phyloP scores from a whole-genome alignment of 306 rosid genomes.

The Prunus salicina region DNA sequence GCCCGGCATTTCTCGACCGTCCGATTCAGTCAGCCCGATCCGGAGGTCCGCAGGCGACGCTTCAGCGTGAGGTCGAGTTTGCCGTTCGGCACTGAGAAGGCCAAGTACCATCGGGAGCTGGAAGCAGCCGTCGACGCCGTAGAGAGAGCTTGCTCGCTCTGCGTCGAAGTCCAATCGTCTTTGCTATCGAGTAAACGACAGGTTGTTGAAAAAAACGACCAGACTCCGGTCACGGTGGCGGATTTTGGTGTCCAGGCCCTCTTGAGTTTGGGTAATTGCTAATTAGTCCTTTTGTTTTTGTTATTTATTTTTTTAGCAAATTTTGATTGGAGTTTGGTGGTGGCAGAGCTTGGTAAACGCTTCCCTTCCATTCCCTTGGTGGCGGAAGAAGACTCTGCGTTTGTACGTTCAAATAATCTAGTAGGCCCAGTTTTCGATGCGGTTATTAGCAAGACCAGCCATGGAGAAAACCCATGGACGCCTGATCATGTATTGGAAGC shows the following conservation, averaged over 20 bases:
- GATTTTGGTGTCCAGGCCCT: slow-evolving; percentile 95
- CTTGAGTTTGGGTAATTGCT: slow-evolving; percentile 74
- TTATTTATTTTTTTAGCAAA: background rate
- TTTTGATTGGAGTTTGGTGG: slow-evolving; percentile 2
- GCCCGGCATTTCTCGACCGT: slow-evolving; percentile 41
- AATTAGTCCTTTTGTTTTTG: background rate
- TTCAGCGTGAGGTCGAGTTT: slow-evolving; percentile 45
- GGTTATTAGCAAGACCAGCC: slow-evolving; percentile 43
- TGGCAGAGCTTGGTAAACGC: slow-evolving; percentile 65
- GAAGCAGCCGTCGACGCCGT: slow-evolving; percentile 69
- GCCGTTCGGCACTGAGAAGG: slow-evolving; percentile 49
- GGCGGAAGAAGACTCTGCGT: slow-evolving; percentile 94
- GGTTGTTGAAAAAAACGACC: slow-evolving; percentile 60
- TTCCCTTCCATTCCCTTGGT: slow-evolving; percentile 90
- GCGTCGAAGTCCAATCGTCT: slow-evolving; percentile 66
- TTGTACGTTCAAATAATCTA: slow-evolving; percentile 56
- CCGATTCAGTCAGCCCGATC: slow-evolving; percentile 24
- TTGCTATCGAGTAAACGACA: slow-evolving; percentile 41
- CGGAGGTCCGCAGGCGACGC: slow-evolving; percentile 15
- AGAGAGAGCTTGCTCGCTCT: slow-evolving; percentile 63
- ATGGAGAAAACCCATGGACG: slow-evolving; percentile 35
- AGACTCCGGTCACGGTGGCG: slow-evolving; percentile 87
- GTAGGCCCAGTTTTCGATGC: slow-evolving; percentile 54
- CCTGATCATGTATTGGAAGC: slow-evolving; percentile 63
- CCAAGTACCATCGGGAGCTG: slow-evolving; percentile 61